Percentiles rank a stretch among this genome's conserved stretches.
phyloP scores from a whole-genome alignment of 805 yeast species.

The Torulaspora franciscae region DNA sequence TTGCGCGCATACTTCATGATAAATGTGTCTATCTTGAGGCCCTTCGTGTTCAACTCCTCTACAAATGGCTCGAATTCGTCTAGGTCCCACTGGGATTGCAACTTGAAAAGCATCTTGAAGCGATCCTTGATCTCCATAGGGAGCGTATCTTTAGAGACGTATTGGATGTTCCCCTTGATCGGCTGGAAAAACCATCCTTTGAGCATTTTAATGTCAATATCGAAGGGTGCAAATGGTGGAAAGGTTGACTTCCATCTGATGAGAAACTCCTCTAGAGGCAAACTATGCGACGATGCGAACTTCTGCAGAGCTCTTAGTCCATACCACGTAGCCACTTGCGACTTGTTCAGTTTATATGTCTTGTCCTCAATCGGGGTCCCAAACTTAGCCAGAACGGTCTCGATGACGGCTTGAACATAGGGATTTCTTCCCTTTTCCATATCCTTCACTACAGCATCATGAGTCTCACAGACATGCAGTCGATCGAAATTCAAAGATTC shows the following conservation, averaged over 20 bases:
- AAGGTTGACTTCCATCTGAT: slow-evolving; percentile 58
- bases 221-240: slow-evolving; percentile 59
- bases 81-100: slow-evolving; percentile 58
- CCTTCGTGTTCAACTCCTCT: slow-evolving; percentile 51
- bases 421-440: slow-evolving; percentile 30
- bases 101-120: slow-evolving; percentile 47
- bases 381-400: slow-evolving; percentile 49
- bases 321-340: slow-evolving; percentile 52
- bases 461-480: slow-evolving; percentile 32
- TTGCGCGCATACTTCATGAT: slow-evolving; percentile 60
- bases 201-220: slow-evolving; percentile 51
- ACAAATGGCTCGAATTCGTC: slow-evolving; percentile 61
- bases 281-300: slow-evolving; percentile 31
- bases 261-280: slow-evolving; percentile 49
- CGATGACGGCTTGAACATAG: slow-evolving; percentile 42
- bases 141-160: slow-evolving; percentile 46
- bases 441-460: slow-evolving; percentile 28
- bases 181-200: slow-evolving; percentile 54
- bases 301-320: slow-evolving; percentile 51
- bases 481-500: slow-evolving; percentile 31
- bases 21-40: slow-evolving; percentile 51
- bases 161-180: slow-evolving; percentile 43
- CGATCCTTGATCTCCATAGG: slow-evolving; percentile 47
- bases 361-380: slow-evolving; percentile 23
- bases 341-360: slow-evolving; percentile 40